Evolutionary conservation across 108 stramenopile genomes (phyloP).

Genomic region (Thalassiosira profunda): DNA sequence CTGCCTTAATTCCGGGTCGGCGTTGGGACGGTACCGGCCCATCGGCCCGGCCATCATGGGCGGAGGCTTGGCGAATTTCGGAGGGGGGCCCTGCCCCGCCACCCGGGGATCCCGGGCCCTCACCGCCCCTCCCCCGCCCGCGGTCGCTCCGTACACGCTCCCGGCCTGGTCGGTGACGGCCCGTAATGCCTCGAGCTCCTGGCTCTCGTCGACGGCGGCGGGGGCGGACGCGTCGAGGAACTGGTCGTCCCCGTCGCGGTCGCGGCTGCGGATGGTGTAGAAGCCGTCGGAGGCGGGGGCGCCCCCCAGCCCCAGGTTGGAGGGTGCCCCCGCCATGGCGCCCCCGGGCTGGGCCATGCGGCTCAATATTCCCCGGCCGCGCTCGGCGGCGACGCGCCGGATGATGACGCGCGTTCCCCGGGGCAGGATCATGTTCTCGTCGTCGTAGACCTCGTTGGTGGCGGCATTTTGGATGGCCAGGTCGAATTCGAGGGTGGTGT

Average conservation of each 20-base stretch:
- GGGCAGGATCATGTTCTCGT: slow-evolving; percentile 78
- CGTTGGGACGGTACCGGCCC: slow-evolving; percentile 55
- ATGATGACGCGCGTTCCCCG: slow-evolving; percentile 81
- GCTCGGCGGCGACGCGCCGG: slow-evolving; percentile 71
- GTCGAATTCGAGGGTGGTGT: slow-evolving; percentile 80
- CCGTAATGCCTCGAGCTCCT: slow-evolving; percentile 78
- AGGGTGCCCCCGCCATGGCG: slow-evolving; percentile 6
- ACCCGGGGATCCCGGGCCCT: slow-evolving; percentile 21
- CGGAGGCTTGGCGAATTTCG: slow-evolving; percentile 34
- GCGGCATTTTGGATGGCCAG: slow-evolving; percentile 72
- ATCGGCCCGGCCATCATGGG: slow-evolving; percentile 8
- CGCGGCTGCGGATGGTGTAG: slow-evolving; percentile 79
- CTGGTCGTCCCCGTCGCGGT: slow-evolving; percentile 72
- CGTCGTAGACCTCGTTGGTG: slow-evolving; percentile 80
- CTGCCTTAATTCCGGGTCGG: slow-evolving; percentile 83
- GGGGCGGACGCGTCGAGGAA: slow-evolving; percentile 42
- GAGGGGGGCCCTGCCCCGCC: slow-evolving; percentile 12
- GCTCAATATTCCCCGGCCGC: slow-evolving; percentile 75
- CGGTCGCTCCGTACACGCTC: slow-evolving; percentile 26
- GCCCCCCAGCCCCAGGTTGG: not conserved
- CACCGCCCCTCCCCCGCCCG: not conserved
- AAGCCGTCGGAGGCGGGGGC: slow-evolving; percentile 46
- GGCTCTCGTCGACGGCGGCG: slow-evolving; percentile 49
- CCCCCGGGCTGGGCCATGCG: slow-evolving; percentile 62
- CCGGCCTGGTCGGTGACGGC: slow-evolving; percentile 74